A percentile compares a stretch with the other conserved stretches of the same genome.
Evolutionary conservation across 768 basidiomycete species (phyloP).

Genomic region (Chiua virens): DNA sequence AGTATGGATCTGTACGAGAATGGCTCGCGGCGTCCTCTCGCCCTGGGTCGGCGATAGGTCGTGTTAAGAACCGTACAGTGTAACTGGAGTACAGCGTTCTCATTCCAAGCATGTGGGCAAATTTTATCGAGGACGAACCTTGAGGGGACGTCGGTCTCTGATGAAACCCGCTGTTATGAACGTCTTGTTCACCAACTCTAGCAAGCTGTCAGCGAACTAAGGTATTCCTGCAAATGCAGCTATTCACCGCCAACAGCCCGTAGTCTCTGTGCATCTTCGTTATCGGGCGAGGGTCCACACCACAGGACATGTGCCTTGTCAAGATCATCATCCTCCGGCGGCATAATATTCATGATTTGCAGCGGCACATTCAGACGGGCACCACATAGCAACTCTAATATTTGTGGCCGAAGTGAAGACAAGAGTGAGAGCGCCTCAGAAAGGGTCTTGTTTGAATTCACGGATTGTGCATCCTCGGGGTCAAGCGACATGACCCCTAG

Average conservation of each 20-base stretch:
- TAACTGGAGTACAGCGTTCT: constrained; percentile 29
- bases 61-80: constrained; percentile 56
- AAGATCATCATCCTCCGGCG: constrained; percentile 35
- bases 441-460: constrained; percentile 30
- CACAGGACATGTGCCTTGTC: constrained; percentile 56
- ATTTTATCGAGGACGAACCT: constrained; percentile 33
- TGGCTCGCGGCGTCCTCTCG: constrained; percentile 31
- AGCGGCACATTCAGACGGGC: constrained; percentile 41
- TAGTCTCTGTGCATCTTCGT: constrained; percentile 31
- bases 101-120: background rate
- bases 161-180: constrained; percentile 46
- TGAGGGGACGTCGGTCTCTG: constrained; percentile 48
- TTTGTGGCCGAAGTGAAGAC: constrained; percentile 33
- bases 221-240: background rate
- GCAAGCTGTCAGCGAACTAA: constrained; percentile 3
- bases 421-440: constrained; percentile 45
- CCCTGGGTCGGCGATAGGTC: constrained; percentile 39
- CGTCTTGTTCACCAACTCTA: constrained; percentile 42
- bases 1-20: constrained; percentile 44
- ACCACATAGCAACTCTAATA: constrained; percentile 41
- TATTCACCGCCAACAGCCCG: constrained; percentile 36
- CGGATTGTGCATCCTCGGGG: constrained; percentile 8
- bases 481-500: constrained; percentile 70
- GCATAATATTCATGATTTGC: constrained; percentile 50
- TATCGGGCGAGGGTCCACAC: constrained; percentile 45